These are phyloP conservation scores for Rhizoclosmatium globosum DNA, from an alignment of 192 early-diverging fungal species.

Conservation along the genomic window DNA sequence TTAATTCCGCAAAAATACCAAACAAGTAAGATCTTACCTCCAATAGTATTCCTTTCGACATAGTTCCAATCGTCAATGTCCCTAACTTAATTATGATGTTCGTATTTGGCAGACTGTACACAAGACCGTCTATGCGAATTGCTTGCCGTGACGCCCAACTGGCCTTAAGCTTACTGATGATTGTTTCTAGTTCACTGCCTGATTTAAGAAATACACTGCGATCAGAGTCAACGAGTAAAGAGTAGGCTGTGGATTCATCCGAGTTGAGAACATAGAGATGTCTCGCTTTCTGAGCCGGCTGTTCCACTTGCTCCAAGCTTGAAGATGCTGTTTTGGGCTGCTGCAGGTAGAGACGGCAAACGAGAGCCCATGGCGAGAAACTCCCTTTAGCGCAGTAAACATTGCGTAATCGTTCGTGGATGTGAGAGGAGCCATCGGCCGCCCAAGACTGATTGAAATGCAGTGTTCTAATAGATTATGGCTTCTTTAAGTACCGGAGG, in stretches of 20 bases:
- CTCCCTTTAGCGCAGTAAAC: not conserved
- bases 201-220: not conserved
- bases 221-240: not conserved
- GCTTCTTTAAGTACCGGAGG: too few relatives aligned
- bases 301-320: not conserved
- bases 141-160: constrained; percentile 22
- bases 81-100: constrained; percentile 12
- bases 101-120: constrained; percentile 11
- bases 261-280: constrained; percentile 6
- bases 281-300: not conserved
- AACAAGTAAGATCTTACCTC: constrained; percentile 3
- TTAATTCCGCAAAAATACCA: not conserved
- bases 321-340: not conserved
- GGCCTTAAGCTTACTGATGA: constrained; percentile 21
- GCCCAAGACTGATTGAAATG: constrained; percentile 15
- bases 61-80: constrained; percentile 21
- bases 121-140: constrained; percentile 15
- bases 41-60: constrained; percentile 23
- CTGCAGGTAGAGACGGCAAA: constrained; percentile 10
- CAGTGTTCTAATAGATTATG: constrained; percentile 6
- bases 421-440: constrained; percentile 1
- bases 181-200: constrained; percentile 24
- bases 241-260: not conserved
- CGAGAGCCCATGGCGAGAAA: not conserved
- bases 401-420: constrained; percentile 17